phyloP scores from a whole-genome alignment of 1,139 yeast genomes.

The Kazachstania sp. region DNA sequence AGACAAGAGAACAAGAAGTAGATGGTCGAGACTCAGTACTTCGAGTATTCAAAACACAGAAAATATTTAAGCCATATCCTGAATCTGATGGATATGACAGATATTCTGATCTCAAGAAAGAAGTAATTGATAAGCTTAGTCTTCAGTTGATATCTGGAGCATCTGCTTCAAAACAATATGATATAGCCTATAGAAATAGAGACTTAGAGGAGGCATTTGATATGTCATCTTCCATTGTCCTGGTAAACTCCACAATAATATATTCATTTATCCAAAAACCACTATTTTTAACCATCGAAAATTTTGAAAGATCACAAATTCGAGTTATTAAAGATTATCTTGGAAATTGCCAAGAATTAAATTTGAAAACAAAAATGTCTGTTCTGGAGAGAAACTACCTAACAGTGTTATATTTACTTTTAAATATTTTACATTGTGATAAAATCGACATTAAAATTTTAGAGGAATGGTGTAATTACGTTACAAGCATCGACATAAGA shows the following conservation, averaged over 20 bases:
- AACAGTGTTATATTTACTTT: slow-evolving; percentile 15
- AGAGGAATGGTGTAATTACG: slow-evolving; percentile 17
- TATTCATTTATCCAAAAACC: slow-evolving; percentile 15
- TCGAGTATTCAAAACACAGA: slow-evolving; percentile 2
- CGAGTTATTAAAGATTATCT: slow-evolving; percentile 16
- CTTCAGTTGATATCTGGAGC: slow-evolving; percentile 16
- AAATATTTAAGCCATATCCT: slow-evolving; percentile 7
- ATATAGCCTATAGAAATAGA: slow-evolving; percentile 20
- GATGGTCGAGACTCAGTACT: not conserved
- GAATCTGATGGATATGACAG: slow-evolving; percentile 1
- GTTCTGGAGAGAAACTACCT: slow-evolving; percentile 12
- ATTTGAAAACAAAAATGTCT: not conserved
- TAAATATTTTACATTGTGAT: slow-evolving; percentile 21
- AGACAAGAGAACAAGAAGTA: not conserved
- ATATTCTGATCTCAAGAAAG: slow-evolving; percentile 2
- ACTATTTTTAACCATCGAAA: slow-evolving; percentile 14
- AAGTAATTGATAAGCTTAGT: slow-evolving; percentile 20
- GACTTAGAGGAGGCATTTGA: slow-evolving; percentile 15
- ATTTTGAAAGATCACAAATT: slow-evolving; percentile 20
- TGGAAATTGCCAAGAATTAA: slow-evolving; percentile 4
- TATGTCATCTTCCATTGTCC: slow-evolving; percentile 13
- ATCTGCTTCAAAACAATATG: slow-evolving; percentile 12
- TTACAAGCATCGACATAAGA: slow-evolving; percentile 20
- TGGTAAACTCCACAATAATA: slow-evolving; percentile 17
- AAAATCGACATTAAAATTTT: slow-evolving; percentile 13